Base-by-base conservation (phyloP, 2,329 filamentous ascomycete genomes). In the Phoma sp. region DNA sequence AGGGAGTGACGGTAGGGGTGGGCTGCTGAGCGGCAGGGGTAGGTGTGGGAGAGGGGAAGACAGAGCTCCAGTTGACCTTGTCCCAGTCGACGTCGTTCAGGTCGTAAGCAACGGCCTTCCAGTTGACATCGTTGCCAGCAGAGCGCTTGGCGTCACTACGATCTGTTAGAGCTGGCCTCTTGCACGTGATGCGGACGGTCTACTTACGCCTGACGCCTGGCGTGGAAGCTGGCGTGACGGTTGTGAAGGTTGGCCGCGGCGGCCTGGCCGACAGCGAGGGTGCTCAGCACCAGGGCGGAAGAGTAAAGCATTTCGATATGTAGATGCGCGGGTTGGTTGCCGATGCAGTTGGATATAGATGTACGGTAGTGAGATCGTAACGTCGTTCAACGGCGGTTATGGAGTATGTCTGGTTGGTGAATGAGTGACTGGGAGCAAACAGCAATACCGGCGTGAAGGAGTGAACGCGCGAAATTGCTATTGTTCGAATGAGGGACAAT, bases 211-310 rank as follows among this genome's bases (percentile, higher is more conserved):
- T 68, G 57, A 51, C 71, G 71, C 36, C 71, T 68, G 34, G 65
- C 66, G 55, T 75, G 73, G 68, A 75, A 74, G 62, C 62, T 67
- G 58, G 71, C 67, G 53, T 75, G 72, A 37, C 70, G 66, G 65
- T 68, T 64, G 60, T 67, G 65, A 36, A 64, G 33, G 58, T 66
- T 62, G 54, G 54, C 60, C 48, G 72, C 72, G 34, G 70, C 68
- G 50, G 69, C 71, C 62, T 70, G 66, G 55, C 72, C 71, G 59
- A 66, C 64, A 49, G 66, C 72, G 55, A 74, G 60, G 63, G 72
- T 70, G 72, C 68, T 65, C 60, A 75, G 63, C 69, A 74, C 70
- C 60, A 72, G 42, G 53, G 71, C 69, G 60, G 72, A 67, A 29
- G 68, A 65, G 64, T 69, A 75, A 57, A 65, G 72, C 72, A 75